phyloP scores from a whole-genome alignment of 495 filamentous ascomycete species.

The Hyaloscypha bicolor region DNA sequence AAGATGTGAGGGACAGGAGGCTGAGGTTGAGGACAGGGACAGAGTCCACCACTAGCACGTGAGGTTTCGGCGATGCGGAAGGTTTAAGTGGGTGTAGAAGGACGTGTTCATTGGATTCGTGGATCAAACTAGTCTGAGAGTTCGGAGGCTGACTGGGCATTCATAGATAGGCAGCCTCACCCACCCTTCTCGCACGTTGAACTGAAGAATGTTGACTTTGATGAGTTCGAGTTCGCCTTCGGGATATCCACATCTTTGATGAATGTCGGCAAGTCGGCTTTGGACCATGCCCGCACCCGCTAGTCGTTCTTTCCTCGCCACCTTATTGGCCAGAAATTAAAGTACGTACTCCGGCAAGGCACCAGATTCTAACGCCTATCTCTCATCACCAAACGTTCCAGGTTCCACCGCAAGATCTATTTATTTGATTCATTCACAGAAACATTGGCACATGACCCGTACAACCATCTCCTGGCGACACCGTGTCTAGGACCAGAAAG shows the following conservation, averaged over 20 bases:
- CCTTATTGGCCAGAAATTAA: neutral
- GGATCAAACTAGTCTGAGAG: neutral
- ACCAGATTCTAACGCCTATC: too few species aligned
- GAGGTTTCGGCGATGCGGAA: neutral
- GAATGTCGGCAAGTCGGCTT: neutral
- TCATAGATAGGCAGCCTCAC: neutral
- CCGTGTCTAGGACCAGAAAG: neutral
- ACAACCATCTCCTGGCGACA: neutral
- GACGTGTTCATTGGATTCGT: neutral
- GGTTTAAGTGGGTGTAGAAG: neutral
- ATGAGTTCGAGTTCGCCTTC: neutral
- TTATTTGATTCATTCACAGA: neutral
- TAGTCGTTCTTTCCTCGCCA: neutral
- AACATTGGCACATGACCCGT: neutral
- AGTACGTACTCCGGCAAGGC: neutral
- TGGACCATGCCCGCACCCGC: neutral
- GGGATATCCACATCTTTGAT: neutral
- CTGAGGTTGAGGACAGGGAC: neutral
- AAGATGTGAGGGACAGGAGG: neutral
- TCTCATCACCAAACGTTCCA: constrained; percentile 11
- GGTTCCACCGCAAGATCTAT: neutral
- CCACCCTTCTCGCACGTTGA: neutral
- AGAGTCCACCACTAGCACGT: neutral
- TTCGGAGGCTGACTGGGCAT: neutral
- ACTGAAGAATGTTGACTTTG: neutral